Percentiles rank a stretch among this genome's conserved stretches.
Evolutionary conservation across 2,329 filamentous ascomycete species (phyloP).

Genomic region (Teratosphaeriaceae sp.): DNA sequence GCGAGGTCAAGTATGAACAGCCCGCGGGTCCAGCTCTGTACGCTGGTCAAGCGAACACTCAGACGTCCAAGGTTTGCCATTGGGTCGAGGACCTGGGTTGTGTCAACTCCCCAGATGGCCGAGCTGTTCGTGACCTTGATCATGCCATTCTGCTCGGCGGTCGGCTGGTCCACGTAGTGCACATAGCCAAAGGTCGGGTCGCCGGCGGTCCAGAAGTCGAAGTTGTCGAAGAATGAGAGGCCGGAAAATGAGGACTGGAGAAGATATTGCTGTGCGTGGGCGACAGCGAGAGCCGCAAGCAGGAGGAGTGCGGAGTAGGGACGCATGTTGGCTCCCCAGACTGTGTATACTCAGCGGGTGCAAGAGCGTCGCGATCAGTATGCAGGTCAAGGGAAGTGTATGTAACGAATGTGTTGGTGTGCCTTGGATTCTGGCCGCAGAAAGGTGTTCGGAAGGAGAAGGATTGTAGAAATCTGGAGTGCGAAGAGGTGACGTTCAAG

Average conservation of each 20-base stretch:
- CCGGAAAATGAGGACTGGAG: slow-evolving; percentile 40
- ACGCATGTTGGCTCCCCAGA: neutral
- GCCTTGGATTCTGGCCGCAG: no score
- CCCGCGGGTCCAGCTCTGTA: slow-evolving; percentile 39
- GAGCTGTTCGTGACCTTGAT: slow-evolving; percentile 16
- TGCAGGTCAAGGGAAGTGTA: no score
- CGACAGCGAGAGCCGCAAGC: neutral
- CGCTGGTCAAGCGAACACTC: slow-evolving; percentile 42
- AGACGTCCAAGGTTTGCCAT: slow-evolving; percentile 30
- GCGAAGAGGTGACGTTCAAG: no score
- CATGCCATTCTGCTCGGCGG: slow-evolving; percentile 25
- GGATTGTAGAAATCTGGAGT: no score
- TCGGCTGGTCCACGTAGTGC: slow-evolving; percentile 33
- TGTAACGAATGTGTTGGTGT: no score
- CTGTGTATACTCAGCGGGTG: neutral
- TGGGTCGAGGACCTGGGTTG: slow-evolving; percentile 23
- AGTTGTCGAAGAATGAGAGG: slow-evolving; percentile 29
- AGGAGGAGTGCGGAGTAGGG: neutral
- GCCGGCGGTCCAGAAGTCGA: slow-evolving; percentile 19
- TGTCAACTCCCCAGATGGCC: slow-evolving; percentile 20
- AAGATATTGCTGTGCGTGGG: slow-evolving; percentile 9
- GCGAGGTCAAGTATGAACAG: slow-evolving; percentile 44
- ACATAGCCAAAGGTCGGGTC: slow-evolving; percentile 17
- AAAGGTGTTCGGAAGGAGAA: no score
- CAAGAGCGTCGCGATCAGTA: no score